Conservation (phyloP, 305 asterid species). For the Coffea humblotiana region DNA sequence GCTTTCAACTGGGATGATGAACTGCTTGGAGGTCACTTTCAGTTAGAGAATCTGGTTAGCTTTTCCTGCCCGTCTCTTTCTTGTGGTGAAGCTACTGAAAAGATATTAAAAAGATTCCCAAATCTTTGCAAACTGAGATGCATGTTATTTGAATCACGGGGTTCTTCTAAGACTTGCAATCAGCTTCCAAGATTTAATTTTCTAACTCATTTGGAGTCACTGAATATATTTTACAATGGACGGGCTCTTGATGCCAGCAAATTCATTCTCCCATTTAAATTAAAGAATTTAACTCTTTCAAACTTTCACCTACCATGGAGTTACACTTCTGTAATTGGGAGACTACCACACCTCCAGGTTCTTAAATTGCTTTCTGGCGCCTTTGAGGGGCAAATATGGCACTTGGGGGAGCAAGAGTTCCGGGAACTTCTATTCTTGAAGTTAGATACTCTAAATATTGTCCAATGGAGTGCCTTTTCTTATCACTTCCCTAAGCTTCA, state of each 20-base stretch:
- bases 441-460: constrained; percentile 8
- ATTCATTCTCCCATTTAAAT: constrained; percentile 10
- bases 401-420: constrained; percentile 17
- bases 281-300: constrained; percentile 19
- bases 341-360: constrained; percentile 15
- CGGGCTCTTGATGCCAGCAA: background rate
- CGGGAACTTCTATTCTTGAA: constrained; percentile 9
- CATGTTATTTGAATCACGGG: constrained; percentile 5
- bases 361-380: constrained; percentile 15
- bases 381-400: constrained; percentile 18
- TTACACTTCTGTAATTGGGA: constrained; percentile 10
- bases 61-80: constrained; percentile 21
- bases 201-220: constrained; percentile 2
- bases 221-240: constrained; percentile 12
- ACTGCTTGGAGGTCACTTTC: background rate
- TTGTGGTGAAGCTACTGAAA: constrained; percentile 6
- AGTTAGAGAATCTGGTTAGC: constrained; percentile 17
- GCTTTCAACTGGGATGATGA: background rate
- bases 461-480: constrained; percentile 7
- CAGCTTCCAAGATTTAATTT: background rate
- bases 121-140: constrained; percentile 19
- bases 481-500: constrained; percentile 31
- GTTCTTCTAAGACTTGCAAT: background rate
- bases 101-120: constrained; percentile 8
- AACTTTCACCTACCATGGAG: constrained; percentile 9